Conservation (phyloP, 2,329 filamentous ascomycete species). For the Arthrobotrys musiformis region DNA sequence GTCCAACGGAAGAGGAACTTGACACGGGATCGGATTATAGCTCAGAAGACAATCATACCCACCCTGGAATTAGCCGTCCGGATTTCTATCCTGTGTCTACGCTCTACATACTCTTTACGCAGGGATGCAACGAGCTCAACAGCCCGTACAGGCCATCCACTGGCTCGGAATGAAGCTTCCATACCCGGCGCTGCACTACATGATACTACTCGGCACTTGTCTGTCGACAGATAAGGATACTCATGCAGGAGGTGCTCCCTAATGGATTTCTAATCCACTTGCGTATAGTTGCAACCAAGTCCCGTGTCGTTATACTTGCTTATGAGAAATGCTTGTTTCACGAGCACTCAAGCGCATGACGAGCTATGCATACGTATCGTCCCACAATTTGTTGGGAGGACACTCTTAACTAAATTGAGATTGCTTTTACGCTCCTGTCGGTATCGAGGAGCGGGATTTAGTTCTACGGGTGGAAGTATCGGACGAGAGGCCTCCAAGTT, state of each 20-base stretch:
- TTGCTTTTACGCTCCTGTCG: too few relatives aligned
- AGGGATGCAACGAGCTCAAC: background rate
- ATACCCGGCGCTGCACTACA: background rate
- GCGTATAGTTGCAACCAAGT: background rate
- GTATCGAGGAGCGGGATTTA: too few relatives aligned
- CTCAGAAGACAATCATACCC: background rate
- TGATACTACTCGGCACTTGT: background rate
- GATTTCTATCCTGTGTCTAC: background rate
- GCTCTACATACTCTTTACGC: background rate
- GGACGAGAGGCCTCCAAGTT: too few relatives aligned
- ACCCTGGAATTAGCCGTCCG: slow-evolving; percentile 3
- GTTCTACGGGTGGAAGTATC: too few relatives aligned
- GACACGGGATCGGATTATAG: background rate
- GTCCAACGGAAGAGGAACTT: too few relatives aligned
- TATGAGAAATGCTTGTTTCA: background rate
- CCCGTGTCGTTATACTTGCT: background rate
- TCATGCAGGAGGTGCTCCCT: background rate
- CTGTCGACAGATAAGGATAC: background rate
- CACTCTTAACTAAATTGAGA: too few relatives aligned
- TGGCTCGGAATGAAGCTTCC: background rate
- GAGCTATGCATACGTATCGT: background rate
- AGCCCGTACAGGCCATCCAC: background rate
- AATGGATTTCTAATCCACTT: background rate
- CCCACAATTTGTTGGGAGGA: background rate
- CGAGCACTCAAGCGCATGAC: background rate